phyloP scores from a whole-genome alignment of 495 filamentous ascomycete species.

The Podospora sp. region DNA sequence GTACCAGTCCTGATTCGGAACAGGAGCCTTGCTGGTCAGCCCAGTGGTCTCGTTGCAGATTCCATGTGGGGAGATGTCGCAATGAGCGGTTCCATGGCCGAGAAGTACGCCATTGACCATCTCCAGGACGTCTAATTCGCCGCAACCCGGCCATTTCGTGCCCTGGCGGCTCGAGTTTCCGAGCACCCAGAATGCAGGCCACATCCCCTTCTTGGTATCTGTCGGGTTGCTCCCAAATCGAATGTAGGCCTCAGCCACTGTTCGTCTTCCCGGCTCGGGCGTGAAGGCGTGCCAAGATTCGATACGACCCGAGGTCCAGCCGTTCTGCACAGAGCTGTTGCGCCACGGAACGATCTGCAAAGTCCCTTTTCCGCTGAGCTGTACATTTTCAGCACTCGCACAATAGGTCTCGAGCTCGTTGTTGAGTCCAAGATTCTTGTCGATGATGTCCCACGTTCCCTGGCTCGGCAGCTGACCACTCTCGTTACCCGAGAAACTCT shows the following conservation, averaged over 20 bases:
- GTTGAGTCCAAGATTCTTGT: slow-evolving; percentile 23
- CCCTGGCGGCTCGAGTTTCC: slow-evolving; percentile 39
- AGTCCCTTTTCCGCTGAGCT: slow-evolving; percentile 40
- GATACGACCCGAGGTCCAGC: slow-evolving; percentile 50
- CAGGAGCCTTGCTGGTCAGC: neutral
- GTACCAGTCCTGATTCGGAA: neutral
- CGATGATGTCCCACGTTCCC: neutral
- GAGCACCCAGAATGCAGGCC: slow-evolving; percentile 53
- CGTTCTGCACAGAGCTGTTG: slow-evolving; percentile 20
- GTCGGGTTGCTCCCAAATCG: slow-evolving; percentile 39
- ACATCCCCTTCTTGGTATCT: slow-evolving; percentile 45
- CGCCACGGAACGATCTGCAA: slow-evolving; percentile 42
- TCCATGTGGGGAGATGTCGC: slow-evolving; percentile 26
- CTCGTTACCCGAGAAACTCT: neutral
- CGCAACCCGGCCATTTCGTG: slow-evolving; percentile 44
- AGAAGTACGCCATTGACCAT: slow-evolving; percentile 40
- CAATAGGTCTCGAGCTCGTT: slow-evolving; percentile 42
- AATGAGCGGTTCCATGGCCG: slow-evolving; percentile 48
- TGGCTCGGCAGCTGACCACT: neutral
- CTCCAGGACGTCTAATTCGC: slow-evolving; percentile 52
- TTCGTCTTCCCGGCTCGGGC: slow-evolving; percentile 31
- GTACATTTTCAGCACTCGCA: slow-evolving; percentile 37
- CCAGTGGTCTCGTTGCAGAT: neutral
- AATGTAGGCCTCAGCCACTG: slow-evolving; percentile 40
- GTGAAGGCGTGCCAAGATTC: slow-evolving; percentile 43